phyloP scores from a whole-genome alignment of 495 filamentous ascomycete genomes.

The Neurospora sublineolata region DNA sequence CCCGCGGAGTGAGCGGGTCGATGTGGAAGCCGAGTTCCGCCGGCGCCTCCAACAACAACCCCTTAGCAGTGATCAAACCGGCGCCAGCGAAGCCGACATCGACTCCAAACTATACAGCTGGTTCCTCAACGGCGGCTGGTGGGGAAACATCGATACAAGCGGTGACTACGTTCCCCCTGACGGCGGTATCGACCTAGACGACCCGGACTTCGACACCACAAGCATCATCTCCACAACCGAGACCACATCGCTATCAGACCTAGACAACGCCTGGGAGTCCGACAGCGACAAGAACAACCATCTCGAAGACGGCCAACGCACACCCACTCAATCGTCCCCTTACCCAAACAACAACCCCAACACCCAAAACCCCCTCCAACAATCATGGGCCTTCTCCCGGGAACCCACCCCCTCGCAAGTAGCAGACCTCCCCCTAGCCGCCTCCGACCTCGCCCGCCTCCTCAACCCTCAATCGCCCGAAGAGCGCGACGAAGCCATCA shows the following conservation, averaged over 20 bases:
- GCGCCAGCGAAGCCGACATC: constrained; percentile 50
- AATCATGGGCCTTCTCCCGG: constrained; percentile 25
- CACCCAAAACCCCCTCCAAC: background rate
- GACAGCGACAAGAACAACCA: constrained; percentile 22
- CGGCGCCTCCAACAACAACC: constrained; percentile 32
- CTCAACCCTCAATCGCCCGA: constrained; percentile 70
- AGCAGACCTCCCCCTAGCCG: constrained; percentile 51
- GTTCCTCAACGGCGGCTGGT: constrained; percentile 71
- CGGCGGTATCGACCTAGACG: constrained; percentile 8
- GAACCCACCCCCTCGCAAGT: constrained; percentile 42
- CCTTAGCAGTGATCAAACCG: constrained; percentile 9
- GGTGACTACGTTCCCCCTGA: constrained; percentile 50
- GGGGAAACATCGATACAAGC: constrained; percentile 67
- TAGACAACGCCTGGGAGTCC: constrained; percentile 43
- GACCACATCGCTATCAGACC: constrained; percentile 7
- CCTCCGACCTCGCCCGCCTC: constrained; percentile 61
- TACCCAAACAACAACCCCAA: constrained; percentile 1
- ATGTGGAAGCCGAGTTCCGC: constrained; percentile 66
- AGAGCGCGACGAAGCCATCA: constrained; percentile 66
- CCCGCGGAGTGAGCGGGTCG: constrained; percentile 50
- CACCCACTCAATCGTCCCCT: constrained; percentile 51
- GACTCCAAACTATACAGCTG: constrained; percentile 65
- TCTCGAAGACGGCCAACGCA: constrained; percentile 50
- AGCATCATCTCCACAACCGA: constrained; percentile 58
- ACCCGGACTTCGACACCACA: constrained; percentile 60